These are phyloP conservation scores for Monilinia laxa DNA, from an alignment of 2,329 filamentous ascomycete genomes.

Conservation along the genomic window DNA sequence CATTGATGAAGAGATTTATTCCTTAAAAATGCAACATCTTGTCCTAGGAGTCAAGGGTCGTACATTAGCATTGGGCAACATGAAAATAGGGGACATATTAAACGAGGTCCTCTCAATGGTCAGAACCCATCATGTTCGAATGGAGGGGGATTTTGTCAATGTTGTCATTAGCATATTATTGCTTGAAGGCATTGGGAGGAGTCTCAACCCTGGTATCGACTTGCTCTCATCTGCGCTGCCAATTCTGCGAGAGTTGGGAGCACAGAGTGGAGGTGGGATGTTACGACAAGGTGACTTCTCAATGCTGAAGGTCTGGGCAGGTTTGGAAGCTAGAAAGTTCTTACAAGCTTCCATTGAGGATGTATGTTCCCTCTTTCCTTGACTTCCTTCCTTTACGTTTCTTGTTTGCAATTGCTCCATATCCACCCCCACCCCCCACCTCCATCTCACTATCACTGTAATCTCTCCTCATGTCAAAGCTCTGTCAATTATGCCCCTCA, in stretches of 20 bases:
- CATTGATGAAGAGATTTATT: conserved; percentile 85
- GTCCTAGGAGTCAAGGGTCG: conserved; percentile 86
- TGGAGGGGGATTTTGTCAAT: conserved; percentile 98
- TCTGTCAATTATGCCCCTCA: neutral
- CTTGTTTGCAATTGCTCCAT: neutral
- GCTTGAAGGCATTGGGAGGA: conserved; percentile 89
- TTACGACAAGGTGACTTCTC: conserved; percentile 72
- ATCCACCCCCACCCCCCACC: neutral
- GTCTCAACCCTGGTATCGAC: conserved; percentile 81
- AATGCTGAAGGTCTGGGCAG: conserved; percentile 89
- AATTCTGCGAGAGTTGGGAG: conserved; percentile 83
- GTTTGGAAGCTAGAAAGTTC: conserved; percentile 83
- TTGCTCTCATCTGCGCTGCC: conserved; percentile 83
- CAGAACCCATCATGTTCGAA: conserved; percentile 81
- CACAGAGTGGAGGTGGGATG: conserved; percentile 70
- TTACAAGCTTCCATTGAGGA: conserved; percentile 88
- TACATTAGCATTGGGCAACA: conserved; percentile 87
- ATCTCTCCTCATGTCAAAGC: neutral
- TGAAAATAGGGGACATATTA: conserved; percentile 94
- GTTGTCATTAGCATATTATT: conserved; percentile 94
- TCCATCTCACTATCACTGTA: neutral
- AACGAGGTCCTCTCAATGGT: conserved; percentile 92
- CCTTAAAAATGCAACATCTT: conserved; percentile 94
- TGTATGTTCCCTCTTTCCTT: conserved; percentile 51
- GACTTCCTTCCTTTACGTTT: conserved; percentile 1